phyloP scores from a whole-genome alignment of 306 rosid species.

The Arachis hypogaea region DNA sequence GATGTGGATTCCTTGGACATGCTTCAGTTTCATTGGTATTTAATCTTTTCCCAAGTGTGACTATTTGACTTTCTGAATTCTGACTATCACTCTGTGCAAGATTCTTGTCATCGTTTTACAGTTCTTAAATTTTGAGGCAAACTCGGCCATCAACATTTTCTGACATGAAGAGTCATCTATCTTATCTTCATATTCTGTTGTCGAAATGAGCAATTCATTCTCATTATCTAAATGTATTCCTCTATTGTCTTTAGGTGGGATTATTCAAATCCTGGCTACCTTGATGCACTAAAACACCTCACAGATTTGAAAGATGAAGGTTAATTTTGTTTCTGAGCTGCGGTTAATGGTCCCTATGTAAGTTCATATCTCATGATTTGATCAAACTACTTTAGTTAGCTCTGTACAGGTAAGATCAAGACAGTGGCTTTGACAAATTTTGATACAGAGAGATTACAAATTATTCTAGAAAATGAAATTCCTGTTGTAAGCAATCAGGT shows the following conservation, averaged over 20 bases:
- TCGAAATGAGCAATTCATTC: not conserved
- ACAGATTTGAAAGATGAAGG: slow-evolving; percentile 91
- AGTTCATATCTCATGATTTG: slow-evolving; percentile 43
- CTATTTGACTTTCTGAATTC: slow-evolving; percentile 13
- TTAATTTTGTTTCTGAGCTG: slow-evolving; percentile 39
- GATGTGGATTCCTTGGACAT: slow-evolving; percentile 91
- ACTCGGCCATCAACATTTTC: slow-evolving; percentile 19
- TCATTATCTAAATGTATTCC: slow-evolving; percentile 26
- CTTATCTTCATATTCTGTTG: slow-evolving; percentile 3
- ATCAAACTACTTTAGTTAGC: slow-evolving; percentile 36
- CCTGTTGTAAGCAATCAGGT: slow-evolving; percentile 99
- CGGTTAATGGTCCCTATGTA: not conserved
- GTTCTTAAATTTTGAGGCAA: not conserved
- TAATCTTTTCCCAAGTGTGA: slow-evolving; percentile 13
- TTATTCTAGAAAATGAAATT: slow-evolving; percentile 86
- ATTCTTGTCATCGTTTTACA: slow-evolving; percentile 3
- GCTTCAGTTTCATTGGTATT: slow-evolving; percentile 99
- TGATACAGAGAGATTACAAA: slow-evolving; percentile 87
- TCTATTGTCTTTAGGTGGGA: slow-evolving; percentile 81
- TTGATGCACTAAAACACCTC: slow-evolving; percentile 93
- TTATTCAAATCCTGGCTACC: slow-evolving; percentile 83
- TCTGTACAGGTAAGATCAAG: slow-evolving; percentile 84
- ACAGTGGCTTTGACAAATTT: slow-evolving; percentile 87
- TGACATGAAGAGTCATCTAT: slow-evolving; percentile 5
- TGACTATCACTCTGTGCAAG: not conserved